Conservation (phyloP, 1,139 yeast species). For the Suhomyces bribrorum region DNA sequence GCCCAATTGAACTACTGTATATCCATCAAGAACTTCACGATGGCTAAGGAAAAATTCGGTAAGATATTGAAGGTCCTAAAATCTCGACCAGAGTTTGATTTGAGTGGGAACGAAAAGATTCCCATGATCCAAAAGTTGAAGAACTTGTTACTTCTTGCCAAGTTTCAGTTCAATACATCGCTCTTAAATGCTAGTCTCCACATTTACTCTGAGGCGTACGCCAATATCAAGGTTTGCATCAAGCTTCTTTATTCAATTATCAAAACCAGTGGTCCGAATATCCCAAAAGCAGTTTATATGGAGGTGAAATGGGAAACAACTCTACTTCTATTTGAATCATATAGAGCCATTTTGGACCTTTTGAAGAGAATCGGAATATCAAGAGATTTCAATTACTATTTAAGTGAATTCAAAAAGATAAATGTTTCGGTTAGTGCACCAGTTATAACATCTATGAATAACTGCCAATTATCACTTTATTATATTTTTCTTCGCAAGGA, state of each 20-base stretch:
- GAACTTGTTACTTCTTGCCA: constrained; percentile 38
- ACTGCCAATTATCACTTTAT: constrained; percentile 21
- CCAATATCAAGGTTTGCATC: constrained; percentile 37
- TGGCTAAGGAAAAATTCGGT: constrained; percentile 25
- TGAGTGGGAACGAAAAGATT: constrained; percentile 19
- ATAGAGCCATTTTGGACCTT: constrained; percentile 35
- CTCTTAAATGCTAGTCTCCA: constrained; percentile 18
- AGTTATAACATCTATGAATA: constrained; percentile 28
- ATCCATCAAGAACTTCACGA: constrained; percentile 14
- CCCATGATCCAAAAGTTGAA: constrained; percentile 29
- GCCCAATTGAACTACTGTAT: constrained; percentile 32
- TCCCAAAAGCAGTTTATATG: constrained; percentile 19
- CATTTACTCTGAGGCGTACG: constrained; percentile 27
- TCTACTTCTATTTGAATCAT: constrained; percentile 33
- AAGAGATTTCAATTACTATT: constrained; percentile 53
- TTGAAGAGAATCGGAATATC: constrained; percentile 52
- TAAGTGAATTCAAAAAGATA: constrained; percentile 47
- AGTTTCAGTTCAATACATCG: constrained; percentile 35
- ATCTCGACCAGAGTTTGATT: constrained; percentile 32
- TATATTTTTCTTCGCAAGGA: constrained; percentile 17
- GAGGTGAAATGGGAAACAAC: constrained; percentile 40
- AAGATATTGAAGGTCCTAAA: constrained; percentile 27
- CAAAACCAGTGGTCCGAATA: constrained; percentile 34
- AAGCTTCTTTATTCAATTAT: constrained; percentile 45
- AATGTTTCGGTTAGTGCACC: constrained; percentile 28